Conservation (phyloP, 1,284 basidiomycete genomes). For the Trametes polyzona region DNA sequence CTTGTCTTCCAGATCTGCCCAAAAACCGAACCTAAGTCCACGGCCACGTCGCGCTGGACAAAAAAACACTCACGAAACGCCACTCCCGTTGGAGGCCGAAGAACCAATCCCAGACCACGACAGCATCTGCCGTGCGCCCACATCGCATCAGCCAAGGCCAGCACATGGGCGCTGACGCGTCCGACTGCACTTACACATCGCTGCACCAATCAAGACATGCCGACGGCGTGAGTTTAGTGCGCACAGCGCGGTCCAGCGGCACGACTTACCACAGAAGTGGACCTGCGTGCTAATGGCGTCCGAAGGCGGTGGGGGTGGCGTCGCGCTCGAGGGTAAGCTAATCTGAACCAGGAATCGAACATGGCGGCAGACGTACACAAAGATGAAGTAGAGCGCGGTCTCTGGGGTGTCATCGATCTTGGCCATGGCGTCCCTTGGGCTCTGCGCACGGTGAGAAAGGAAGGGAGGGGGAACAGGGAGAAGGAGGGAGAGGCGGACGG, state of each 20-base stretch:
- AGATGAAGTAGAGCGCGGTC: constrained; percentile 53
- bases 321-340: too few species aligned
- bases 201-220: constrained; percentile 44
- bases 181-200: constrained; percentile 65
- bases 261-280: constrained; percentile 77
- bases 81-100: constrained; percentile 75
- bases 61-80: constrained; percentile 57
- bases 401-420: constrained; percentile 45
- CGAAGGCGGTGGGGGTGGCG: too few species aligned
- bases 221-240: constrained; percentile 25
- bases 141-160: constrained; percentile 28
- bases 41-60: too few species aligned
- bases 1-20: constrained; percentile 74
- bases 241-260: neutral
- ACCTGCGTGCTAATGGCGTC: constrained; percentile 59
- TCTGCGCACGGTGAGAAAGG: constrained; percentile 3
- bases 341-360: constrained; percentile 34
- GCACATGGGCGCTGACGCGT: constrained; percentile 21
- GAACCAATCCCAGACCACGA: constrained; percentile 83
- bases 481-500: constrained; percentile 1
- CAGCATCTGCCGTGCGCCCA: constrained; percentile 56
- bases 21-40: constrained; percentile 12
- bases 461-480: constrained; percentile 3
- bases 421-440: neutral
- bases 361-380: constrained; percentile 46